Evolutionary conservation across 768 basidiomycete genomes (phyloP).

Genomic region (Fibroporia radiculosa): DNA sequence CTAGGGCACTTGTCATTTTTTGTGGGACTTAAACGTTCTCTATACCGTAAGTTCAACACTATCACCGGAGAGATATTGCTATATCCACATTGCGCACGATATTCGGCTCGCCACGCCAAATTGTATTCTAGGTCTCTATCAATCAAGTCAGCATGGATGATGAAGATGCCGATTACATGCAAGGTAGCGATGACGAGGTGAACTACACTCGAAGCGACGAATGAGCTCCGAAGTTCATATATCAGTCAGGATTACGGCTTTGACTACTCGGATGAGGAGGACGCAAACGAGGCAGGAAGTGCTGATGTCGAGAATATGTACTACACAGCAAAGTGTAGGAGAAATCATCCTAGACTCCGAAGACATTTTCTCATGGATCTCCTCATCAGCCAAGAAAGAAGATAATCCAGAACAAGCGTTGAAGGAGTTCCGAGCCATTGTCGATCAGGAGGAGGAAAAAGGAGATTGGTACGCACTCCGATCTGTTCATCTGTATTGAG

Average conservation of each 20-base stretch:
- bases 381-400: conserved; percentile 75
- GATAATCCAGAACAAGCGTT: conserved; percentile 89
- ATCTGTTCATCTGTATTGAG: not conserved
- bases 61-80: no score
- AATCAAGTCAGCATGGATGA: conserved; percentile 59
- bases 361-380: not conserved
- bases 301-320: conserved; percentile 97
- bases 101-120: no score
- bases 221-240: conserved; percentile 2
- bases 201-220: conserved; percentile 6
- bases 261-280: conserved; percentile 90
- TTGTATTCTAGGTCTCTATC: no score
- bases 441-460: conserved; percentile 85
- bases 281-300: conserved; percentile 69
- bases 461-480: conserved; percentile 75
- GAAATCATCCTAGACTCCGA: not conserved
- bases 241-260: conserved; percentile 79
- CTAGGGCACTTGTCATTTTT: no score
- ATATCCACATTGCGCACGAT: no score
- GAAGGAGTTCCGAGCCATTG: conserved; percentile 82
- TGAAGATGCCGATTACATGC: conserved; percentile 92
- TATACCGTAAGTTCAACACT: no score
- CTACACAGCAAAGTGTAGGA: conserved; percentile 91
- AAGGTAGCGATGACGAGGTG: conserved; percentile 82
- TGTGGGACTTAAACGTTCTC: no score